Evolutionary conservation across 169 alveolate genomes (phyloP).

Genomic region (Babesia gibsoni): DNA sequence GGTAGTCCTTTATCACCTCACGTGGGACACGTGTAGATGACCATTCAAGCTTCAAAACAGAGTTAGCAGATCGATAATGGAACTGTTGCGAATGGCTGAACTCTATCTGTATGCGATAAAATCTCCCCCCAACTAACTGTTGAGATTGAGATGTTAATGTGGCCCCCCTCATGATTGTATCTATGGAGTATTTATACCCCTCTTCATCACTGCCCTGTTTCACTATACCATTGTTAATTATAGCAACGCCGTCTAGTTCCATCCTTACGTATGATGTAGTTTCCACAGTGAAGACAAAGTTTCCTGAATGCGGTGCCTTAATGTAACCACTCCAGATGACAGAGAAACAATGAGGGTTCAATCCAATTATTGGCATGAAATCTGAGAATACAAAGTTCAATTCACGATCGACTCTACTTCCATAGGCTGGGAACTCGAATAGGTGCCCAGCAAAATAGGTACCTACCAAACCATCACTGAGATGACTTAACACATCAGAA

Average conservation of each 20-base stretch:
- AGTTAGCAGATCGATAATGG: slow-evolving; percentile 65
- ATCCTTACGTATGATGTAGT: slow-evolving; percentile 40
- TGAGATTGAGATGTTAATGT: slow-evolving; percentile 72
- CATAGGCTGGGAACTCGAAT: slow-evolving; percentile 67
- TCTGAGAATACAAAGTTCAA: slow-evolving; percentile 77
- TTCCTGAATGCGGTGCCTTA: slow-evolving; percentile 57
- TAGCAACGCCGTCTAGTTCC: slow-evolving; percentile 40
- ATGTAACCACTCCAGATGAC: slow-evolving; percentile 69
- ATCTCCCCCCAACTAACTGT: slow-evolving; percentile 82
- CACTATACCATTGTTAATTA: slow-evolving; percentile 27
- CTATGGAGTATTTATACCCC: slow-evolving; percentile 54
- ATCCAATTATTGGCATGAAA: slow-evolving; percentile 79
- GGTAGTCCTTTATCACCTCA: slow-evolving; percentile 28
- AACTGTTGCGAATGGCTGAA: slow-evolving; percentile 82
- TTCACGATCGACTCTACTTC: slow-evolving; percentile 75
- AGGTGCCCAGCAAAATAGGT: slow-evolving; percentile 50
- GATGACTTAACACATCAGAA: slow-evolving; percentile 13
- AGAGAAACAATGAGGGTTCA: slow-evolving; percentile 81
- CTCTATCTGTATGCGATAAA: slow-evolving; percentile 76
- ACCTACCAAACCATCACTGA: slow-evolving; percentile 61
- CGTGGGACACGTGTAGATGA: slow-evolving; percentile 11
- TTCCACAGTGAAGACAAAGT: slow-evolving; percentile 28
- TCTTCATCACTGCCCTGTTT: slow-evolving; percentile 44
- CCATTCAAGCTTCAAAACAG: slow-evolving; percentile 46
- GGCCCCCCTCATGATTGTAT: slow-evolving; percentile 60